Conservation (phyloP, 495 filamentous ascomycete species). For the Trypethelium eluteriae region DNA sequence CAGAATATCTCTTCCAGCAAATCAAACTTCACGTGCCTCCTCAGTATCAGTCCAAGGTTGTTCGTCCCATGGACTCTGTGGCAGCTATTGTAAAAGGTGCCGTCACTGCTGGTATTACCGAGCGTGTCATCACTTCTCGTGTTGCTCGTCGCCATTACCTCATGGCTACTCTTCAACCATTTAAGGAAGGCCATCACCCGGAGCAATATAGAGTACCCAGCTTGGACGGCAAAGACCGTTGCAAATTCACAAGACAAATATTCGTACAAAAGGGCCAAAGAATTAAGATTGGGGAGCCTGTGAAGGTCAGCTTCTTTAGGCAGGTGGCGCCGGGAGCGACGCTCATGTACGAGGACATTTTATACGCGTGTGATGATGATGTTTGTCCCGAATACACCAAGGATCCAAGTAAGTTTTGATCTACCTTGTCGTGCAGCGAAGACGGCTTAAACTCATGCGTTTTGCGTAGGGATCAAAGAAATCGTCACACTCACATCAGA, state of each 20-base stretch:
- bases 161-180: slow-evolving; percentile 97
- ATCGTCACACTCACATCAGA: slow-evolving; percentile 97
- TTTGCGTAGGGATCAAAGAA: slow-evolving; percentile 85
- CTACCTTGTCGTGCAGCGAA: not conserved
- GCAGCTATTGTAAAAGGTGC: slow-evolving; percentile 71
- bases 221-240: slow-evolving; percentile 92
- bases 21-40: slow-evolving; percentile 77
- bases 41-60: slow-evolving; percentile 70
- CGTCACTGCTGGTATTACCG: slow-evolving; percentile 85
- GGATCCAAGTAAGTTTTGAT: slow-evolving; percentile 78
- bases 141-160: slow-evolving; percentile 98
- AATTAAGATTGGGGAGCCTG: slow-evolving; percentile 97
- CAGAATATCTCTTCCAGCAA: slow-evolving; percentile 72
- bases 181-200: slow-evolving; percentile 97
- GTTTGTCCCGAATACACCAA: slow-evolving; percentile 98
- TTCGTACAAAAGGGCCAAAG: slow-evolving; percentile 98
- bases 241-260: slow-evolving; percentile 97
- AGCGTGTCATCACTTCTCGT: slow-evolving; percentile 91
- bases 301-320: slow-evolving; percentile 97
- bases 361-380: slow-evolving; percentile 97
- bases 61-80: slow-evolving; percentile 69
- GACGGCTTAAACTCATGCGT: slow-evolving; percentile 13
- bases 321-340: slow-evolving; percentile 96
- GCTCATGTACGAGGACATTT: slow-evolving; percentile 97
- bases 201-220: slow-evolving; percentile 96